Evolutionary conservation across 768 basidiomycete genomes (phyloP).

Genomic region (Coprinopsis sp.): DNA sequence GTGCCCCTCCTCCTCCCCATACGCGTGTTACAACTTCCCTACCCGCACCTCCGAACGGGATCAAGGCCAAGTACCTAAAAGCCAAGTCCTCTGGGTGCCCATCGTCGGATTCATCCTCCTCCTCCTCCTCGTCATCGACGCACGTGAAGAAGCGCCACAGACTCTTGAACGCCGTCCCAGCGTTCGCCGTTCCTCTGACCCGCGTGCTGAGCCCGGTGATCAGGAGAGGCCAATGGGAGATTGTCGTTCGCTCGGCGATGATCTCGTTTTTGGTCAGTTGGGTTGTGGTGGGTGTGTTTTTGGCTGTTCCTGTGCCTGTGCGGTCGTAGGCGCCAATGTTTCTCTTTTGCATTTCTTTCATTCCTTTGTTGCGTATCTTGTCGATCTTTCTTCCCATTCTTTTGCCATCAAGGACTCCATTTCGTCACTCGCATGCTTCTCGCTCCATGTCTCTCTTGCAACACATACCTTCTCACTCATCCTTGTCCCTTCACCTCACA

Average conservation of each 20-base stretch:
- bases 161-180: conserved; percentile 54
- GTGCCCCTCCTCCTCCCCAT: no score
- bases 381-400: neutral
- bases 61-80: no score
- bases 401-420: neutral
- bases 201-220: conserved; percentile 65
- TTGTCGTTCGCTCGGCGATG: conserved; percentile 57
- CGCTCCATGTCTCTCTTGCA: no score
- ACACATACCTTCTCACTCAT: no score
- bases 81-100: no score
- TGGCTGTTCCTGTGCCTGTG: conserved; percentile 36
- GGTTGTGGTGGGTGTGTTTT: conserved; percentile 34
- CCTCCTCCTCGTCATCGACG: no score
- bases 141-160: conserved; percentile 39
- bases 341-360: neutral
- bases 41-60: no score
- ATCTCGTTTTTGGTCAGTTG: conserved; percentile 44
- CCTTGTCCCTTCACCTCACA: no score
- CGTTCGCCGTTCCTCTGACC: conserved; percentile 68
- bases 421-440: neutral
- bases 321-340: conserved; percentile 4
- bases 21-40: no score
- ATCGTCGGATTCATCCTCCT: no score
- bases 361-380: neutral
- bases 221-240: conserved; percentile 81